Base-by-base conservation (phyloP, 768 basidiomycete genomes). In the Dentipellis sp. region DNA sequence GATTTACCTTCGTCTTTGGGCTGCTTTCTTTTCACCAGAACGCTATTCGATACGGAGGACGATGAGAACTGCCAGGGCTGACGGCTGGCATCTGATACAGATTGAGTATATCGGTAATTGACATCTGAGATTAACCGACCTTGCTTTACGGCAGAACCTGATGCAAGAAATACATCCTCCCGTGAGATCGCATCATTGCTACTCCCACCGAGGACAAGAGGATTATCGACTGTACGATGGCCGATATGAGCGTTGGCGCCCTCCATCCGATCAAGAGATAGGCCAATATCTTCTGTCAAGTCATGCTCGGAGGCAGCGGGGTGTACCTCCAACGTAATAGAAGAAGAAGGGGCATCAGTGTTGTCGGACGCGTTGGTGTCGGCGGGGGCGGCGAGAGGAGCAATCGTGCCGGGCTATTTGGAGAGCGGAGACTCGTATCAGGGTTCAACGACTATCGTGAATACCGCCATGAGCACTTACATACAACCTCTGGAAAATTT, bases 21-120 rank as follows among this genome's bases (percentile, higher is more conserved):
- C 46, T 47, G 54, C 54, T 58, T 60, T 23, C 58, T 46, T 12
- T 39, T 47, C n/a, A 54, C 56, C 23, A 35, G 34, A 5, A 21
- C 38, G 39, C 10, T n/a, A 11, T 38, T 22, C 11, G 22, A 36
- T 3, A 52, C 22, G 7, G 35, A 35, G 10, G 48, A 50, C 29
- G 48, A 35, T 35, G 21, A 35, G 16, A 50, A 50, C 12, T 22
- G 6, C 3, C 29, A 29, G 29, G 29, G 29, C 29, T 29, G 29
- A 29, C 29, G 29, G 29, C 3, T 29, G 29, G 29, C 29, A 29
- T 29, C 29, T 29, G 29, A 29, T 29, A 29, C 29, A 29, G 29
- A 29, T 29, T 29, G 29, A 29, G 29, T 29, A 29, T 29, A 29
- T 29, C 29, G 29, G 29, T 29, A 29, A 29, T 29, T 29, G 29